Evolutionary conservation across 2,329 filamentous ascomycete genomes (phyloP), one percentile per base, ranked within the genome.

Genomic region (Elsinoe fawcettii): DNA sequence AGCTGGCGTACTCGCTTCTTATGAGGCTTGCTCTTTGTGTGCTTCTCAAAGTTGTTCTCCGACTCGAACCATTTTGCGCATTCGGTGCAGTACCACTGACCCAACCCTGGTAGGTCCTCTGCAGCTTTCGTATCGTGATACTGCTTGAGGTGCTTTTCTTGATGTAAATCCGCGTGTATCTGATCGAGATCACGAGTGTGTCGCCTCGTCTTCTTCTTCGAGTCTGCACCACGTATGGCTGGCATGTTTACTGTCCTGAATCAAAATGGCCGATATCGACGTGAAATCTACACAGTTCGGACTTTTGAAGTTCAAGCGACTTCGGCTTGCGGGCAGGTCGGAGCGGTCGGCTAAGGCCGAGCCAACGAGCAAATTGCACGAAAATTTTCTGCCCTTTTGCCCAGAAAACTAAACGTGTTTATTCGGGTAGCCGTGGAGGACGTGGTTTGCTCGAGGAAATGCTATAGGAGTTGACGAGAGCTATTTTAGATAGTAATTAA

Each of bases 21-120:
- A 74, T 99, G 93, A 62, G 88, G 89, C 75, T 96, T 99, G 65
- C 89, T 90, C 71, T 87, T 89, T 58, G 79, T 78, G 73, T 99
- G 93, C 25, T 82, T 78, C 34, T 80, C 77, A 58, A 95, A 76
- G 65, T 88, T 95, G 65, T 80, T 72, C 63, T 93, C 87, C 51
- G 84, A 87, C 71, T 97, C 92, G 71, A 95, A 97, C 86, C 89
- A 97, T 75, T 95, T 97, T 61, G 93, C 87, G 72, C 93, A 99
- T 73, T 96, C 88, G 14, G 87, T 78, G 72, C 93, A 99, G 73
- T 96, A 97, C 70, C 85, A 85, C 65, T 83, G 80, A 23, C 93
- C 93, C 51, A 96, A 78, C 0, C 85, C 92, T 2, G 93, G 93
- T 34, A 96, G 79, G 66, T 97, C 93, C 69, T 97, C 92, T 20